These are phyloP conservation scores for Nakaseomyces sp. DNA, from an alignment of 1,139 yeast genomes.

Conservation along the genomic window DNA sequence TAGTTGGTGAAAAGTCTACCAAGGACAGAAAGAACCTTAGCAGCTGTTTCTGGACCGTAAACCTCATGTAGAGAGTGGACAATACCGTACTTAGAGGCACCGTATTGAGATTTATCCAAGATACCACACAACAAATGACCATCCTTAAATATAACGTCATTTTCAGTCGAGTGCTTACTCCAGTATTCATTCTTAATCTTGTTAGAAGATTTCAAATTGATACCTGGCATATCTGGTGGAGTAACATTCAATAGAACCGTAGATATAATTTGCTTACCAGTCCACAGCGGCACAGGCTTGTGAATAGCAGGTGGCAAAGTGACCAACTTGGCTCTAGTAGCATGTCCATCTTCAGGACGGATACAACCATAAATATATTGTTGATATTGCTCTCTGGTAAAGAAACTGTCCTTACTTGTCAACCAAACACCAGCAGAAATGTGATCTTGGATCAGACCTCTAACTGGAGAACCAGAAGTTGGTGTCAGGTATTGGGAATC, in stretches of 20 bases:
- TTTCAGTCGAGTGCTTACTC: constrained; percentile 79
- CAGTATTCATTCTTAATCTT: constrained; percentile 93
- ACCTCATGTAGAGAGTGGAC: constrained; percentile 95
- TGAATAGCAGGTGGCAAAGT: constrained; percentile 85
- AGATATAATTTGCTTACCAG: constrained; percentile 96
- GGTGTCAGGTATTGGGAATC: constrained; percentile 97
- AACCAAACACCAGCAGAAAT: constrained; percentile 99
- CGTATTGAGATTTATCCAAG: constrained; percentile 94
- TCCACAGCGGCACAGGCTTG: constrained; percentile 90
- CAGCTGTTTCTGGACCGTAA: constrained; percentile 86
- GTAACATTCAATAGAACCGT: constrained; percentile 82
- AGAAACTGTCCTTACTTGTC: constrained; percentile 83
- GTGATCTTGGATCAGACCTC: constrained; percentile 99
- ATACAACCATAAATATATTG: constrained; percentile 90
- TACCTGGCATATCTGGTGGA: constrained; percentile 83
- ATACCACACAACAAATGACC: constrained; percentile 91
- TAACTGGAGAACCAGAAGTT: constrained; percentile 93
- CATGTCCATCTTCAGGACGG: constrained; percentile 98
- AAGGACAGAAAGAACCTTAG: constrained; percentile 77
- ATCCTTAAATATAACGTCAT: constrained; percentile 71
- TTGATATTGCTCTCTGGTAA: constrained; percentile 85
- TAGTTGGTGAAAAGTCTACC: constrained; percentile 94
- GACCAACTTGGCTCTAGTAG: constrained; percentile 57
- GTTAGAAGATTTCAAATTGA: constrained; percentile 72
- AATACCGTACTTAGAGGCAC: constrained; percentile 95